A percentile compares a stretch with the other conserved stretches of the same genome.
Conservation (phyloP, 2,329 filamentous ascomycete genomes). For the Periglandula ipomoeae region DNA sequence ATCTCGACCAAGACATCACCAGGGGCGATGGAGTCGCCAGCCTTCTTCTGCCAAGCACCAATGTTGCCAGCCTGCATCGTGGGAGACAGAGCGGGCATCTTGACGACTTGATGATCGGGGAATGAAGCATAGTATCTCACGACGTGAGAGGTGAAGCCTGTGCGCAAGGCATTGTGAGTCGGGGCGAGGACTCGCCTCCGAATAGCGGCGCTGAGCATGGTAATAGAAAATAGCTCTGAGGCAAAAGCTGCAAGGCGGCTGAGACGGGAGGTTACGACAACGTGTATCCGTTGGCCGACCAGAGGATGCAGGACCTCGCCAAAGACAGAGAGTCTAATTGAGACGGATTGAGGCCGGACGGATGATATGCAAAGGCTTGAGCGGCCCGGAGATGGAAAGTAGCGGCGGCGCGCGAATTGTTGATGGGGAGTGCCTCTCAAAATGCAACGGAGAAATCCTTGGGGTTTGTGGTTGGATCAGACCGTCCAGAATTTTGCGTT, state of each 20-base stretch:
- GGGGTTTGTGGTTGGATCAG: conserved; percentile 22
- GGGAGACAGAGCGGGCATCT: conserved; percentile 95
- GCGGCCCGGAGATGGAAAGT: conserved; percentile 2
- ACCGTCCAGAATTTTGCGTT: conserved; percentile 31
- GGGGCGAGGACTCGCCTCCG: conserved; percentile 51
- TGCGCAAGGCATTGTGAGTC: conserved; percentile 41
- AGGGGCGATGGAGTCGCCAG: conserved; percentile 75
- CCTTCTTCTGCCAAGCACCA: conserved; percentile 95
- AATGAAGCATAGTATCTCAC: conserved; percentile 70
- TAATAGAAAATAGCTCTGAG: conserved; percentile 21
- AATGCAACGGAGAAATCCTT: conserved; percentile 25
- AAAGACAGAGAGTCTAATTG: conserved; percentile 5
- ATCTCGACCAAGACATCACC: conserved; percentile 97
- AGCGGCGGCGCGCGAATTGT: conserved; percentile 21
- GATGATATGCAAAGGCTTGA: conserved; percentile 10
- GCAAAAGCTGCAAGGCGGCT: conserved; percentile 11
- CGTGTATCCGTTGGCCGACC: not conserved
- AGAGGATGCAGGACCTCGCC: conserved; percentile 2
- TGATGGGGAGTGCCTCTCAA: conserved; percentile 20
- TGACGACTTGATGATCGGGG: conserved; percentile 89
- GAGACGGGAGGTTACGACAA: conserved; percentile 11
- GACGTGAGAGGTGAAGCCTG: conserved; percentile 42
- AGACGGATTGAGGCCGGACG: conserved; percentile 9
- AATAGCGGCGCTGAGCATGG: conserved; percentile 55
- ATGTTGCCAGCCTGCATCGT: conserved; percentile 98